A percentile compares a stretch with the other conserved stretches of the same genome.
These are phyloP conservation scores for Fusarium luffae DNA, from an alignment of 2,329 filamentous ascomycete species.

Conservation along the genomic window DNA sequence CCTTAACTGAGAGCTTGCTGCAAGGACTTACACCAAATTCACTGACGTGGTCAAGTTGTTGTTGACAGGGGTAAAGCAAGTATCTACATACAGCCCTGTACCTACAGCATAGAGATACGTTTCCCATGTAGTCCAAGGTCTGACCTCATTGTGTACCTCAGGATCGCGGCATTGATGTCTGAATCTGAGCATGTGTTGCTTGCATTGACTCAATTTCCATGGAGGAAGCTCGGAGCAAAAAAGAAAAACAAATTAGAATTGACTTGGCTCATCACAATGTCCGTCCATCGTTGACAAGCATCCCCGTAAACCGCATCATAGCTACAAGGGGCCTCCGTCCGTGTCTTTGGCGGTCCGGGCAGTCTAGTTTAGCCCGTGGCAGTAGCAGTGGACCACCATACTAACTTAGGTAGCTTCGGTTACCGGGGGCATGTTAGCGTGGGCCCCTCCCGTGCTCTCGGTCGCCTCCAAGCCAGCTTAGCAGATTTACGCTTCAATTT, in stretches of 20 bases:
- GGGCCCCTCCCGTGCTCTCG: conserved; percentile 31
- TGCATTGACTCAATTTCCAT: conserved; percentile 11
- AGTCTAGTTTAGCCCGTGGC: background rate
- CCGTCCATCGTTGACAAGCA: conserved; percentile 20
- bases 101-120: background rate
- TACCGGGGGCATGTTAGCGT: conserved; percentile 32
- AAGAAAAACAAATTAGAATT: conserved; percentile 3
- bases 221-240: background rate
- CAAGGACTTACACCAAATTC: conserved; percentile 26
- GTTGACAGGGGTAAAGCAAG: conserved; percentile 23
- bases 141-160: conserved; percentile 38
- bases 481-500: conserved; percentile 29
- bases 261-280: conserved; percentile 29
- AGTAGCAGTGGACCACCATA: conserved; percentile 15
- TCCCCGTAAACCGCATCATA: conserved; percentile 29
- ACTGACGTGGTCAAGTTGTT: conserved; percentile 28
- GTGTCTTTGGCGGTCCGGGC: conserved; percentile 24
- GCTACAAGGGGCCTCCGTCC: conserved; percentile 16
- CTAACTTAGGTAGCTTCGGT: conserved; percentile 13
- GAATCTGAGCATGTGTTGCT: conserved; percentile 7
- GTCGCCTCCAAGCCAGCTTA: conserved; percentile 19
- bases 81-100: background rate
- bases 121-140: conserved; percentile 18
- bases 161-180: conserved; percentile 19
- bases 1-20: conserved; percentile 12